Conservation (phyloP, 805 yeast genomes). For the Ogataea trehalophila region DNA sequence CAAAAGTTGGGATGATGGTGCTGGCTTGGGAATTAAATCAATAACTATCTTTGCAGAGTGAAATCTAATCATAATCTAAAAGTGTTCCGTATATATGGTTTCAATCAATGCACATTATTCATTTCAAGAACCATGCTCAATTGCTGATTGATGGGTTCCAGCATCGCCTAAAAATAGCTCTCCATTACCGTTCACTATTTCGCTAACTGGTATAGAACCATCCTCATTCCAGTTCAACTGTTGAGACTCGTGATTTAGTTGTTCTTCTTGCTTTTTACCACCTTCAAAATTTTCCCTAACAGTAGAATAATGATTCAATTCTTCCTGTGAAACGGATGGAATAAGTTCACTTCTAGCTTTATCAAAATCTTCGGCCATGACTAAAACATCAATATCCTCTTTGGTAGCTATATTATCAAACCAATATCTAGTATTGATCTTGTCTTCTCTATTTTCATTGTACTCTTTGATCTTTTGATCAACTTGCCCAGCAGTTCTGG, state of each 20-base stretch:
- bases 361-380: slow-evolving; percentile 67
- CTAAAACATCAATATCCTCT: slow-evolving; percentile 65
- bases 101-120: too few species aligned
- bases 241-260: not conserved
- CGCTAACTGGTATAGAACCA: not conserved
- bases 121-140: not conserved
- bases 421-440: slow-evolving; percentile 78
- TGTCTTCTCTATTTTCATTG: slow-evolving; percentile 37
- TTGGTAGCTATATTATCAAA: slow-evolving; percentile 73
- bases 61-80: not conserved
- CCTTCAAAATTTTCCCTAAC: slow-evolving; percentile 85
- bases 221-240: not conserved
- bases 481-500: slow-evolving; percentile 72
- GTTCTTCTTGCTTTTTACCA: slow-evolving; percentile 31
- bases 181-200: not conserved
- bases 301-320: slow-evolving; percentile 71
- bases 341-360: slow-evolving; percentile 66
- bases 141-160: not conserved
- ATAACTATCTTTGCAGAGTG: slow-evolving; percentile 24
- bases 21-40: slow-evolving; percentile 24
- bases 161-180: not conserved
- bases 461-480: slow-evolving; percentile 57
- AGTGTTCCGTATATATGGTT: too few species aligned
- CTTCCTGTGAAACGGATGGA: slow-evolving; percentile 87
- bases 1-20: slow-evolving; percentile 33